These are phyloP conservation scores for Pelargonium citronellum DNA, from an alignment of 441 rosid species.

Conservation along the genomic window DNA sequence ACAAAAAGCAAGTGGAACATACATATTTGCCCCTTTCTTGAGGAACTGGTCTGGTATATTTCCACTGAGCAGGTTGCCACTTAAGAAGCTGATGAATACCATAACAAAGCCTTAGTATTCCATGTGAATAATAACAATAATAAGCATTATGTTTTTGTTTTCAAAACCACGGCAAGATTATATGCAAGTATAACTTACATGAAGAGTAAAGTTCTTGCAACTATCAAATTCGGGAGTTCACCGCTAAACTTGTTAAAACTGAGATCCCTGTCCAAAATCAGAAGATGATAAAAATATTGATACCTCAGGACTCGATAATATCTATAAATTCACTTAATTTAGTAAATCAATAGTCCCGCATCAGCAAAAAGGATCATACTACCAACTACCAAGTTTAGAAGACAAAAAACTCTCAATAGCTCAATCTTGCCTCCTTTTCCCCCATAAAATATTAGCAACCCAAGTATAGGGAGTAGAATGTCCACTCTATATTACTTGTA, in stretches of 20 bases:
- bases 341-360: no score
- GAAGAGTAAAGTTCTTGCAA: constrained; percentile 34
- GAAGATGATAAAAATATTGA: constrained; percentile 7
- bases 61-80: constrained; percentile 59
- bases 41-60: constrained; percentile 58
- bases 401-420: no score
- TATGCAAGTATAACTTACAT: constrained; percentile 35
- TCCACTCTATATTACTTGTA: no score
- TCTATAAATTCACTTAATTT: background rate
- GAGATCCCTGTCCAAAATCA: constrained; percentile 55
- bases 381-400: no score
- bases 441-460: no score
- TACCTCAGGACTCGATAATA: background rate
- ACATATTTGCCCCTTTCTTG: constrained; percentile 58
- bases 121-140: background rate
- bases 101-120: constrained; percentile 17
- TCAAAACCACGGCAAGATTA: background rate
- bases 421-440: no score
- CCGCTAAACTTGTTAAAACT: constrained; percentile 73
- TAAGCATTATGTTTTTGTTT: background rate
- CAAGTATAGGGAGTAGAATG: no score
- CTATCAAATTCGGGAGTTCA: constrained; percentile 38
- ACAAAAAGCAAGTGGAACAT: constrained; percentile 30
- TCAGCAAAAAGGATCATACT: no score
- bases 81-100: constrained; percentile 45